Percentiles rank a stretch among this genome's conserved stretches.
Evolutionary conservation across 768 basidiomycete genomes (phyloP).

Genomic region (Russula sp.): DNA sequence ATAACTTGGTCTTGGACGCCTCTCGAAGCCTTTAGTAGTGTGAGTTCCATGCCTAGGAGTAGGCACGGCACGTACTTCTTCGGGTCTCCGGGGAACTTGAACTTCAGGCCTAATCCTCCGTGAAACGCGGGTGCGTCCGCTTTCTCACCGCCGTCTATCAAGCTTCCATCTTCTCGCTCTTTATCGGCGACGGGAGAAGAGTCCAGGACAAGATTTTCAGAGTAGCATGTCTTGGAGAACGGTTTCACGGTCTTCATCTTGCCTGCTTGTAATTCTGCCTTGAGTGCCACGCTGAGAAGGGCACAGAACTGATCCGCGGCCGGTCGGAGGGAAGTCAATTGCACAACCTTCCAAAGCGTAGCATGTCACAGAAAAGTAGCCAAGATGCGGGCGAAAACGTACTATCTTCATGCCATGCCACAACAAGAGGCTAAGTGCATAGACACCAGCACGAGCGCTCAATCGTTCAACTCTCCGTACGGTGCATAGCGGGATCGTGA

Average conservation of each 20-base stretch:
- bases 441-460: constrained; percentile 89
- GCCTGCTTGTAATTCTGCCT: constrained; percentile 80
- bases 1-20: constrained; percentile 91
- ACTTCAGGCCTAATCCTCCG: constrained; percentile 72
- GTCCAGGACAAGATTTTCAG: constrained; percentile 71
- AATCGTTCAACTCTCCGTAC: constrained; percentile 90
- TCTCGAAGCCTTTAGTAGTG: constrained; percentile 58
- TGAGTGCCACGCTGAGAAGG: constrained; percentile 81
- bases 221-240: constrained; percentile 90
- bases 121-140: constrained; percentile 55
- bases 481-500: constrained; percentile 86
- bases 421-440: constrained; percentile 88
- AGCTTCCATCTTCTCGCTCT: constrained; percentile 48
- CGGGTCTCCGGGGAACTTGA: constrained; percentile 88
- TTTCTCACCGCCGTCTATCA: constrained; percentile 54
- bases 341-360: constrained; percentile 56
- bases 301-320: constrained; percentile 92
- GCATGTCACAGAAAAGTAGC: not conserved
- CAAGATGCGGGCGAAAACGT: constrained; percentile 26
- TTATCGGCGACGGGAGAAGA: constrained; percentile 34
- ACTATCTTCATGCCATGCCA: constrained; percentile 96
- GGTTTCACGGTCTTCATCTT: constrained; percentile 90
- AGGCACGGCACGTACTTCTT: constrained; percentile 56
- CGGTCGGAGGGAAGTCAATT: constrained; percentile 87
- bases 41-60: not conserved